Evolutionary conservation across 345 rosid genomes (phyloP).

Genomic region (Aquilaria malaccensis): DNA sequence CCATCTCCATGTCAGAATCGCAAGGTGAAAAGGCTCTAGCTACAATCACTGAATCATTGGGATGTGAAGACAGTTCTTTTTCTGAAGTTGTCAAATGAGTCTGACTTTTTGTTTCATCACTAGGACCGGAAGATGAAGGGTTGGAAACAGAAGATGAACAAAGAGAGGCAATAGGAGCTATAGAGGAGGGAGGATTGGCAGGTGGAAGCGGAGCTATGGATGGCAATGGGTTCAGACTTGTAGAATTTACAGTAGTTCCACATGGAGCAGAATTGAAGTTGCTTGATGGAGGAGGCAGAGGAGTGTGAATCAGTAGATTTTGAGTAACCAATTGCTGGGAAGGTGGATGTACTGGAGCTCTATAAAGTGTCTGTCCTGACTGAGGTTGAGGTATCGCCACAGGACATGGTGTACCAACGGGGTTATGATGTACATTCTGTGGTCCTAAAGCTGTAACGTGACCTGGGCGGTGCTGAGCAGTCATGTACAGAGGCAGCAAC

Average conservation of each 20-base stretch:
- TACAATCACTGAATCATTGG: slow-evolving; percentile 9
- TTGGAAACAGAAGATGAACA: slow-evolving; percentile 20
- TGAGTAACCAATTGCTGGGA: slow-evolving; percentile 23
- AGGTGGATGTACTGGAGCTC: slow-evolving; percentile 22
- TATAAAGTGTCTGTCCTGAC: slow-evolving; percentile 22
- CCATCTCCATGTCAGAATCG: slow-evolving; percentile 91
- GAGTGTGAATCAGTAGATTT: slow-evolving; percentile 21
- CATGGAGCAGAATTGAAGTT: slow-evolving; percentile 16
- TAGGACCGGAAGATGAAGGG: slow-evolving; percentile 12
- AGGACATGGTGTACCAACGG: slow-evolving; percentile 18
- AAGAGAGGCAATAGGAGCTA: slow-evolving; percentile 20
- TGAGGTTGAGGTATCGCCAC: slow-evolving; percentile 25
- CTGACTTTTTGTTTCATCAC: slow-evolving; percentile 9
- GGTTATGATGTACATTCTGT: slow-evolving; percentile 17
- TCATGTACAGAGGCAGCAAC: slow-evolving; percentile 18
- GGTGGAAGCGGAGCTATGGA: slow-evolving; percentile 24
- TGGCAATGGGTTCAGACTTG: slow-evolving; percentile 14
- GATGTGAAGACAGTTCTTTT: slow-evolving; percentile 9
- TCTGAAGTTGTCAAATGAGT: slow-evolving; percentile 15
- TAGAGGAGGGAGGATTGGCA: slow-evolving; percentile 25
- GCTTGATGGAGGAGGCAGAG: slow-evolving; percentile 24
- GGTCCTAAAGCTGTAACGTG: slow-evolving; percentile 21
- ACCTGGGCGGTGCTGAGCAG: slow-evolving; percentile 26
- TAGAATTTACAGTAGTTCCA: slow-evolving; percentile 16
- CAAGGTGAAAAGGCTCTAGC: slow-evolving; percentile 21